A percentile compares a stretch with the other conserved stretches of the same genome.
Evolutionary conservation across 2,329 filamentous ascomycete species (phyloP).

Genomic region (Exophiala spinifera): DNA sequence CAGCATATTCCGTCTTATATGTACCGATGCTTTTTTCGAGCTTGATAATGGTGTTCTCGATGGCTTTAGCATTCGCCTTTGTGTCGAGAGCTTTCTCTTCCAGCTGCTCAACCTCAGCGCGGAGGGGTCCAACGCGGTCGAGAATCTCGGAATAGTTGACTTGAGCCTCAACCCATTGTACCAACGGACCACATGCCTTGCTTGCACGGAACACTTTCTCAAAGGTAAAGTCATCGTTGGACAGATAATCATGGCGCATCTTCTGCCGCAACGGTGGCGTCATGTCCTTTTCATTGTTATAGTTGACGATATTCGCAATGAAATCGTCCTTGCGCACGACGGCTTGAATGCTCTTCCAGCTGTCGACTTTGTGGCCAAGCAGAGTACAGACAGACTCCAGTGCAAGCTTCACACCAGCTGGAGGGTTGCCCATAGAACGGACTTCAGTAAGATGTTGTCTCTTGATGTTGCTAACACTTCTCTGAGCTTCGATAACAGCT

Average conservation of each 20-base stretch:
- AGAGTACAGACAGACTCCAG: slow-evolving; percentile 95
- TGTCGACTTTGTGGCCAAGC: slow-evolving; percentile 81
- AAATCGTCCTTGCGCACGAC: slow-evolving; percentile 93
- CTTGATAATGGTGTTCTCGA: slow-evolving; percentile 78
- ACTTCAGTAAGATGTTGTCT: slow-evolving; percentile 96
- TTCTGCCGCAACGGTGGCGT: slow-evolving; percentile 74
- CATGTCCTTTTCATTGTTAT: slow-evolving; percentile 95
- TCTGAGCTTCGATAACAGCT: slow-evolving; percentile 86
- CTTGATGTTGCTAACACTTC: slow-evolving; percentile 98
- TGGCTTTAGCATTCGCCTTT: slow-evolving; percentile 87
- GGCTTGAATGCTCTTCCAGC: slow-evolving; percentile 87
- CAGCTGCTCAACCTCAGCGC: slow-evolving; percentile 81
- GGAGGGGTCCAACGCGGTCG: slow-evolving; percentile 85
- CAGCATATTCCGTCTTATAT: slow-evolving; percentile 95
- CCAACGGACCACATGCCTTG: slow-evolving; percentile 92
- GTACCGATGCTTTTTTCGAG: slow-evolving; percentile 88
- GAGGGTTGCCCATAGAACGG: slow-evolving; percentile 91
- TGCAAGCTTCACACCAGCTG: slow-evolving; percentile 83
- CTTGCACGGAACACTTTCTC: slow-evolving; percentile 94
- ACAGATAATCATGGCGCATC: slow-evolving; percentile 90
- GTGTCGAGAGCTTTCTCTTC: slow-evolving; percentile 88
- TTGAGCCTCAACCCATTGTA: slow-evolving; percentile 95
- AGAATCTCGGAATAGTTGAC: slow-evolving; percentile 98
- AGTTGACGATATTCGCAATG: slow-evolving; percentile 95
- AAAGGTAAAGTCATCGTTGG: slow-evolving; percentile 91